A percentile compares a stretch with the other conserved stretches of the same genome.
phyloP scores from a whole-genome alignment of 305 asterid species.

The Fraxinus paxiana region DNA sequence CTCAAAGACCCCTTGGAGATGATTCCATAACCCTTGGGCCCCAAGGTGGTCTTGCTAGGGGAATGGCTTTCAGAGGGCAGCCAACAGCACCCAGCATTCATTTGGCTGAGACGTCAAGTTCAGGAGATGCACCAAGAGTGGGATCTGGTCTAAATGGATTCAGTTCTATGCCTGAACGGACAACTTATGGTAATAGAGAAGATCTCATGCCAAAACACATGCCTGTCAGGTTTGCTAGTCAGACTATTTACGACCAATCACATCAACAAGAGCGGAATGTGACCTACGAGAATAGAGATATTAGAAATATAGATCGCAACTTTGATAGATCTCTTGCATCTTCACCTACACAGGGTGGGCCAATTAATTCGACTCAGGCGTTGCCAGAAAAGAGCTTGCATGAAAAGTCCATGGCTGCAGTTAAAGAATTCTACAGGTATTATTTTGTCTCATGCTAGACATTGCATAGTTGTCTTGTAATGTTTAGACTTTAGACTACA shows the following conservation, averaged over 20 bases:
- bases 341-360: constrained; percentile 43
- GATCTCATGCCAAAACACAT: constrained; percentile 48
- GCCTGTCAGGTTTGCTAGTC: constrained; percentile 47
- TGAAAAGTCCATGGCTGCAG: constrained; percentile 63
- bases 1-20: constrained; percentile 43
- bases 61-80: constrained; percentile 84
- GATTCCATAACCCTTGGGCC: constrained; percentile 77
- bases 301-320: constrained; percentile 41
- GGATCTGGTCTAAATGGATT: constrained; percentile 60
- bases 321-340: constrained; percentile 47
- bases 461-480: background rate
- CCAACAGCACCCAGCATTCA: constrained; percentile 42
- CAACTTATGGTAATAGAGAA: constrained; percentile 55
- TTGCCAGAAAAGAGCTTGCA: constrained; percentile 53
- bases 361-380: constrained; percentile 28
- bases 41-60: constrained; percentile 92
- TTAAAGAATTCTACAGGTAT: constrained; percentile 86
- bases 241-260: constrained; percentile 39
- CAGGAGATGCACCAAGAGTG: constrained; percentile 51
- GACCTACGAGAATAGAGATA: constrained; percentile 44
- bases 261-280: constrained; percentile 33
- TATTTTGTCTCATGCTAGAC: constrained; percentile 9
- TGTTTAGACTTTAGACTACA: constrained; percentile 17
- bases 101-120: constrained; percentile 35
- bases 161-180: constrained; percentile 50